Percentiles rank a stretch among this genome's conserved stretches.
Evolutionary conservation across 805 yeast genomes (phyloP).

Genomic region (Candida hungchunana): DNA sequence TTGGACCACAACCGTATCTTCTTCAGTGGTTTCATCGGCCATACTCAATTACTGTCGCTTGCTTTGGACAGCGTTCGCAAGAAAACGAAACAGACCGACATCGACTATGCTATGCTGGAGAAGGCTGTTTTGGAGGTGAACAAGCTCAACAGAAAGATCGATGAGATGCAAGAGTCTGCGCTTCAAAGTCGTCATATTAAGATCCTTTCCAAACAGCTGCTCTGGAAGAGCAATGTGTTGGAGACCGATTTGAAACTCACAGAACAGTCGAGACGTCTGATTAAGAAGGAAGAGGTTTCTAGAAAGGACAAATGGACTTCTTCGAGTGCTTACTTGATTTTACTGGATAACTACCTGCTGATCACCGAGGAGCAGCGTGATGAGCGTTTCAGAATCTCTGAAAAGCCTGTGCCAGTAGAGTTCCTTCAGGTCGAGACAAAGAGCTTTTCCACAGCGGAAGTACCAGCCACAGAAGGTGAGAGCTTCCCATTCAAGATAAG

Average conservation of each 20-base stretch:
- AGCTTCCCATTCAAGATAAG: conserved; percentile 45
- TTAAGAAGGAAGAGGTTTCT: conserved; percentile 53
- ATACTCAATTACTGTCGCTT: conserved; percentile 55
- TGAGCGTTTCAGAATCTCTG: conserved; percentile 39
- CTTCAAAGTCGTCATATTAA: conserved; percentile 53
- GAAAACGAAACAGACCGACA: conserved; percentile 40
- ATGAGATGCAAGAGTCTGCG: conserved; percentile 57
- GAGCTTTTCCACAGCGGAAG: conserved; percentile 21
- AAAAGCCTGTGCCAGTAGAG: conserved; percentile 59
- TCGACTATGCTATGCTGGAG: conserved; percentile 48
- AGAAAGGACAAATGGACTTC: conserved; percentile 63
- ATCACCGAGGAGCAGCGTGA: conserved; percentile 54
- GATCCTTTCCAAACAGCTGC: conserved; percentile 46
- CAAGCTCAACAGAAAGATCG: conserved; percentile 52
- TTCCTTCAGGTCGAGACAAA: conserved; percentile 50
- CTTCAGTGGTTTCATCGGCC: conserved; percentile 52
- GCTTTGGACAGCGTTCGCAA: conserved; percentile 57
- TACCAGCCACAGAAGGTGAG: conserved; percentile 13
- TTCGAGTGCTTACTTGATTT: conserved; percentile 45
- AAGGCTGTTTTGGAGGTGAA: conserved; percentile 53
- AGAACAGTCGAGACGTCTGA: conserved; percentile 51
- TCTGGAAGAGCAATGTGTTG: conserved; percentile 43
- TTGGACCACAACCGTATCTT: conserved; percentile 52
- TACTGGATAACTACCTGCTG: conserved; percentile 68
- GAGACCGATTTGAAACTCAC: conserved; percentile 48